phyloP scores from a whole-genome alignment of 1,284 basidiomycete species.

The Apiotrichum mycotoxinovorans region DNA sequence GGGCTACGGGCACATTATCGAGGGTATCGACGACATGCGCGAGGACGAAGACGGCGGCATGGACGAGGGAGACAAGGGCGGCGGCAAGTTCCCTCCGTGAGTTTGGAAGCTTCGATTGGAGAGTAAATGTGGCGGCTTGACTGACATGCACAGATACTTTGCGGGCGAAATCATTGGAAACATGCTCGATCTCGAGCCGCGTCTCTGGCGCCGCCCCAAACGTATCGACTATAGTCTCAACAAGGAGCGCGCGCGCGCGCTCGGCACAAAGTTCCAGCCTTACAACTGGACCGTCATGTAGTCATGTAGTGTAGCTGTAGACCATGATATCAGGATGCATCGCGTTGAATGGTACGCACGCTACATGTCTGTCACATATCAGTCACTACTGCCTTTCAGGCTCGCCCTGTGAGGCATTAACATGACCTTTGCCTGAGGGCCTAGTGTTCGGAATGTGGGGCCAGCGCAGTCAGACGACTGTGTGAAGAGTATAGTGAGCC shows the following conservation, averaged over 20 bases:
- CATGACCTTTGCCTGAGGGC: too few species aligned
- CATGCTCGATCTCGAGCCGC: constrained; percentile 80
- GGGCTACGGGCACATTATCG: constrained; percentile 95
- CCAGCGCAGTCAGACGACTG: too few species aligned
- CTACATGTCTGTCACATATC: too few species aligned
- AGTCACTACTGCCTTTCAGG: too few species aligned
- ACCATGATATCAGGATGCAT: too few species aligned
- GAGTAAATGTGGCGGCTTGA: too few species aligned
- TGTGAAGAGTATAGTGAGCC: too few species aligned
- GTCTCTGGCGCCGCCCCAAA: constrained; percentile 76
- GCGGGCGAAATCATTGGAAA: constrained; percentile 93
- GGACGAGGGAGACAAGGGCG: constrained; percentile 81
- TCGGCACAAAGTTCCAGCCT: constrained; percentile 49
- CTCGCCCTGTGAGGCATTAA: too few species aligned
- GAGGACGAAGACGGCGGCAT: constrained; percentile 60
- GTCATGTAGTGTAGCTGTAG: too few species aligned
- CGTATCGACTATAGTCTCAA: constrained; percentile 68
- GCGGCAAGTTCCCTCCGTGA: constrained; percentile 80
- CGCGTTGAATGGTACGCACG: too few species aligned
- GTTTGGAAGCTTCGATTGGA: too few species aligned
- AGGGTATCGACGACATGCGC: constrained; percentile 70
- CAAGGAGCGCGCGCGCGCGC: constrained; percentile 61
- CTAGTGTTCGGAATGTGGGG: too few species aligned
- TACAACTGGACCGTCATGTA: constrained; percentile 48
- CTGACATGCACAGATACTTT: constrained; percentile 65